Evolutionary conservation across 208 protist genomes (phyloP), one percentile per base, ranked within the genome.

Genomic region (Phytomonas sp.): DNA sequence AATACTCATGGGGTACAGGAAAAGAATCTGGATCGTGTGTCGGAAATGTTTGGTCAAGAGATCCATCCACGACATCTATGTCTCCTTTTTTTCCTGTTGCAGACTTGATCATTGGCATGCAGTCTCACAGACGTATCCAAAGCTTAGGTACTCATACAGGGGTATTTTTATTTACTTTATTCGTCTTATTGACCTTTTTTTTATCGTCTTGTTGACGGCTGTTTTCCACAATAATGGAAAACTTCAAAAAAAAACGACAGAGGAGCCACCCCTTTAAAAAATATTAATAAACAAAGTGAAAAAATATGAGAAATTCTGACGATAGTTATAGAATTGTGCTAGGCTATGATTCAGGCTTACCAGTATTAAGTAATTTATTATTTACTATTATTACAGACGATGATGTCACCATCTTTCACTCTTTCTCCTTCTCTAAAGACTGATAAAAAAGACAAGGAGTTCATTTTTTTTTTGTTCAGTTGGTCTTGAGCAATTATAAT

Each of bases 1-100:
- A 73, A 42, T 70, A 79, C 1, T 52, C 59, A 0, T 65, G 71
- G 4, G 63, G 63, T 30, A 0, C 6, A 23, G 61, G 32, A 32
- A 34, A 42, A 14, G 42, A 65, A 36, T 40, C 16, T 7, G 45
- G 16, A 23, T 26, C 23, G 0, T 26, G 45, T 26, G 10, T 26
- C 26, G 5, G 19, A 56, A 23, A 56, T 56, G 16, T 56, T 56
- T 26, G 2, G 6, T 26, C 19, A 56, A 26, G 45, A 56, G 26
- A 5, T 19, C 23, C 45, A 56, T 56, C 16, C 45, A 5, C 45
- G 19, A 56, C 16, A 56, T 26, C 19, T 5, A 2, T 26, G 19
- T 26, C 2, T 23, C 23, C 45, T 26, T 56, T 56, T 56, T 56
- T 56, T 26, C 26, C 16, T 19, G 14, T 23, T 26, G 26, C 26